Evolutionary conservation across 192 early-diverging fungal genomes (phyloP).

Genomic region (Coemansia sp.): DNA sequence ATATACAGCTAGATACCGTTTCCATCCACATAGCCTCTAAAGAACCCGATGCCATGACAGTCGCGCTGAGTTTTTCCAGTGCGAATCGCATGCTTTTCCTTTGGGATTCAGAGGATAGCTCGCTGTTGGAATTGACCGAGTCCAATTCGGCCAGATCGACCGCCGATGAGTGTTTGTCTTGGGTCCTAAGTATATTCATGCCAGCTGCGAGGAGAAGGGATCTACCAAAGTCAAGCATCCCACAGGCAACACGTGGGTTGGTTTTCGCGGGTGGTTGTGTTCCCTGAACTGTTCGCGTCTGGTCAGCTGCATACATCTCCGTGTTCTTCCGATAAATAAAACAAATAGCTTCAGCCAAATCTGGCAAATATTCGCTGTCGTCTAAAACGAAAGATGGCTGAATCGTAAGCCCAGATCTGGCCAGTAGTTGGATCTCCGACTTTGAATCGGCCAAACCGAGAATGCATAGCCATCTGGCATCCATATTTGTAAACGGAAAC

Average conservation of each 20-base stretch:
- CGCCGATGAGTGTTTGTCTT: not conserved
- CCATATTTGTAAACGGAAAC: conserved; percentile 59
- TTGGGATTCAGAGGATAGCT: conserved; percentile 25
- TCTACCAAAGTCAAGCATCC: conserved; percentile 32
- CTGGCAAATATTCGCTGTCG: conserved; percentile 10
- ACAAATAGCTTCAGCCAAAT: conserved; percentile 14
- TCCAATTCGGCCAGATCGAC: conserved; percentile 21
- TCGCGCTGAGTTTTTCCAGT: conserved; percentile 6
- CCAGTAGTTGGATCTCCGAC: conserved; percentile 28
- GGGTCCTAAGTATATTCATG: not conserved
- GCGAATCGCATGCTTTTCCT: conserved; percentile 24
- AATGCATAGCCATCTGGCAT: conserved; percentile 66
- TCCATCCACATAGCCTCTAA: conserved; percentile 19
- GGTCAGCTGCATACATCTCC: not conserved
- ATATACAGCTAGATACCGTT: conserved; percentile 7
- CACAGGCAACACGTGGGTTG: conserved; percentile 19
- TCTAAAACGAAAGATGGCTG: not conserved
- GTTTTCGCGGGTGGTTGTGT: not conserved
- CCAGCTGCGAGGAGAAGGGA: conserved; percentile 35
- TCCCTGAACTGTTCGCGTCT: not conserved
- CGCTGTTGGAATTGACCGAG: conserved; percentile 20
- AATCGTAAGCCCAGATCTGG: conserved; percentile 30
- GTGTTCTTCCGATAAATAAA: conserved; percentile 15
- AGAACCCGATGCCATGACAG: not conserved
- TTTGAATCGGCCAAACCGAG: conserved; percentile 47